A percentile compares a stretch with the other conserved stretches of the same genome.
Conservation (phyloP, 495 filamentous ascomycete genomes). For the Alectoria sarmentosa region DNA sequence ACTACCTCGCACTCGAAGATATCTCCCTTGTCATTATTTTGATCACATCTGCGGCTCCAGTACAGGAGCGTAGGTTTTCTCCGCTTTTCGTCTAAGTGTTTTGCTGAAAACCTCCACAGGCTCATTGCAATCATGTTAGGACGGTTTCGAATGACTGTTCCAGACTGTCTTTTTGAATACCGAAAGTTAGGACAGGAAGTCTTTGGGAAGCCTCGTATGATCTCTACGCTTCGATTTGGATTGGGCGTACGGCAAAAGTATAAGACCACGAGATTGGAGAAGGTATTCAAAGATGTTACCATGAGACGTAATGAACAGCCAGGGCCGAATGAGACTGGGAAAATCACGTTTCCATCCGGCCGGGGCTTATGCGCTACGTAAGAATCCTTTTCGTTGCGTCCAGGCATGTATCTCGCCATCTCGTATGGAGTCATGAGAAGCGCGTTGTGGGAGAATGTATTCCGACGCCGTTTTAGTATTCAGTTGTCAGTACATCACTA, state of each 20-base stretch:
- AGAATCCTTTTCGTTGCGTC: conserved; percentile 2
- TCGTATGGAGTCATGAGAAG: neutral
- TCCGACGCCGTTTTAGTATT: neutral
- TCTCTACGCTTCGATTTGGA: conserved; percentile 6
- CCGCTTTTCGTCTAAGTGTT: neutral
- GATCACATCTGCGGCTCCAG: conserved; percentile 22
- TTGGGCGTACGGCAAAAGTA: conserved; percentile 13
- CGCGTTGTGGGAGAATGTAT: neutral
- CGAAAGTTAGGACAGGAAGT: conserved; percentile 16
- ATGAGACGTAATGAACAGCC: conserved; percentile 13
- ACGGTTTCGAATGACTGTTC: conserved; percentile 24
- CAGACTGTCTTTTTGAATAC: conserved; percentile 22
- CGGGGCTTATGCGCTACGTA: conserved; percentile 20
- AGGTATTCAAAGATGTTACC: conserved; percentile 21
- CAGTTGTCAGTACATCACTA: neutral
- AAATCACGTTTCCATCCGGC: conserved; percentile 9
- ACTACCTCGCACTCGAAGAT: conserved; percentile 11
- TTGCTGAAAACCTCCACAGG: conserved; percentile 2
- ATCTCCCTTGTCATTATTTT: conserved; percentile 27
- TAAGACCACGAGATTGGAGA: conserved; percentile 7
- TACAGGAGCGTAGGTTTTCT: conserved; percentile 21
- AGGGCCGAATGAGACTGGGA: neutral
- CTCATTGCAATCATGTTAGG: conserved; percentile 26
- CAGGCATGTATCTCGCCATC: neutral
- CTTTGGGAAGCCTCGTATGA: conserved; percentile 19